phyloP scores from a whole-genome alignment of 2,329 filamentous ascomycete genomes.

The Pseudocercospora vitis region DNA sequence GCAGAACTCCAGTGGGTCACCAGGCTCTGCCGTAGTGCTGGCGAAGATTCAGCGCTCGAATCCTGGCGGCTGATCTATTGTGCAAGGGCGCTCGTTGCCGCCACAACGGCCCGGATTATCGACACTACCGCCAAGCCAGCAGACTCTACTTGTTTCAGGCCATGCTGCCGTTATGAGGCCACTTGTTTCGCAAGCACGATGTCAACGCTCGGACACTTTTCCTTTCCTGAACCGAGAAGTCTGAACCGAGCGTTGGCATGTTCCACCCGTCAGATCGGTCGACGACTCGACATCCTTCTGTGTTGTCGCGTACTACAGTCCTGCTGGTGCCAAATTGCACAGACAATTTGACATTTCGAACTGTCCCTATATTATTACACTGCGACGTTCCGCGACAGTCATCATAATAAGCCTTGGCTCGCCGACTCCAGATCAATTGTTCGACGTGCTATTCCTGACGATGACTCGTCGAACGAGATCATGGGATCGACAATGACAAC shows the following conservation, averaged over 20 bases:
- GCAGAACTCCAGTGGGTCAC: background rate
- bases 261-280: constrained; percentile 5
- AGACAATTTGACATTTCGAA: background rate
- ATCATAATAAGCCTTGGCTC: too few relatives aligned
- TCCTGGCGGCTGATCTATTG: background rate
- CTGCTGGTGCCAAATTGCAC: background rate
- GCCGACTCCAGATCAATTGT: background rate
- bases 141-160: background rate
- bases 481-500: background rate
- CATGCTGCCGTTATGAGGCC: constrained; percentile 5
- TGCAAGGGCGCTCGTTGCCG: constrained; percentile 5
- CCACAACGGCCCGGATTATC: constrained; percentile 12
- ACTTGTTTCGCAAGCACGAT: constrained; percentile 3
- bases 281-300: background rate
- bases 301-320: background rate
- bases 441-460: background rate
- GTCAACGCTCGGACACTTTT: constrained; percentile 13
- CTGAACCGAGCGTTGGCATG: background rate
- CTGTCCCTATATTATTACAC: too few relatives aligned
- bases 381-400: too few relatives aligned
- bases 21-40: constrained; percentile 1
- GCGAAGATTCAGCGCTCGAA: background rate
- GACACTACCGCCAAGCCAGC: constrained; percentile 7
- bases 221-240: constrained; percentile 11
- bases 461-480: too few relatives aligned